These are phyloP conservation scores for Candida anglica DNA, from an alignment of 805 yeast species.

Conservation along the genomic window DNA sequence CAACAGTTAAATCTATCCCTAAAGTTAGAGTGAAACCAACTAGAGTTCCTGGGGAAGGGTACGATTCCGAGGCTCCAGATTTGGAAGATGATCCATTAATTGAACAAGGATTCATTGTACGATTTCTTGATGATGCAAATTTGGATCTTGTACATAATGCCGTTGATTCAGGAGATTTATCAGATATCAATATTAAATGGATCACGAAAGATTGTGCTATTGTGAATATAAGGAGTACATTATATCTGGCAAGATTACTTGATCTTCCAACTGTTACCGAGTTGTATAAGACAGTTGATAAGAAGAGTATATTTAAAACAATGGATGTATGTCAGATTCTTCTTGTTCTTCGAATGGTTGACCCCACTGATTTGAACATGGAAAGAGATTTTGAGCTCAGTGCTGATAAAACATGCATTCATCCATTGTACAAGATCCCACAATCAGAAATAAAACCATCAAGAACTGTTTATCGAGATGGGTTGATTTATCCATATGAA, in stretches of 20 bases:
- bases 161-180: slow-evolving; percentile 71
- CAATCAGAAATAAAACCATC: slow-evolving; percentile 39
- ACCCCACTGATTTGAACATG: slow-evolving; percentile 33
- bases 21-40: slow-evolving; percentile 53
- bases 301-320: slow-evolving; percentile 82
- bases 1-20: slow-evolving; percentile 24
- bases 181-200: slow-evolving; percentile 75
- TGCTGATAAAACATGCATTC: slow-evolving; percentile 25
- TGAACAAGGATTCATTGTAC: slow-evolving; percentile 78
- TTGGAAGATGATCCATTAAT: slow-evolving; percentile 90
- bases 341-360: slow-evolving; percentile 57
- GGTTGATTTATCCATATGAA: slow-evolving; percentile 77
- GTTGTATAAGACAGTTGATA: slow-evolving; percentile 82
- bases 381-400: slow-evolving; percentile 47
- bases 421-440: slow-evolving; percentile 35
- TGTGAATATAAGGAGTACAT: slow-evolving; percentile 59
- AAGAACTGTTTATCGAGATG: slow-evolving; percentile 61
- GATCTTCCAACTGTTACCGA: slow-evolving; percentile 88
- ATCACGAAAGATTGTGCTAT: slow-evolving; percentile 77
- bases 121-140: slow-evolving; percentile 68
- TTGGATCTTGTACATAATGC: slow-evolving; percentile 72
- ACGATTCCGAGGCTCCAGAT: slow-evolving; percentile 95
- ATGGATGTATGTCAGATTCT: slow-evolving; percentile 84
- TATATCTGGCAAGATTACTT: slow-evolving; percentile 81
- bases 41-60: slow-evolving; percentile 88